These are phyloP conservation scores for Pichia sp. DNA, from an alignment of 1,139 yeast species.

Conservation along the genomic window DNA sequence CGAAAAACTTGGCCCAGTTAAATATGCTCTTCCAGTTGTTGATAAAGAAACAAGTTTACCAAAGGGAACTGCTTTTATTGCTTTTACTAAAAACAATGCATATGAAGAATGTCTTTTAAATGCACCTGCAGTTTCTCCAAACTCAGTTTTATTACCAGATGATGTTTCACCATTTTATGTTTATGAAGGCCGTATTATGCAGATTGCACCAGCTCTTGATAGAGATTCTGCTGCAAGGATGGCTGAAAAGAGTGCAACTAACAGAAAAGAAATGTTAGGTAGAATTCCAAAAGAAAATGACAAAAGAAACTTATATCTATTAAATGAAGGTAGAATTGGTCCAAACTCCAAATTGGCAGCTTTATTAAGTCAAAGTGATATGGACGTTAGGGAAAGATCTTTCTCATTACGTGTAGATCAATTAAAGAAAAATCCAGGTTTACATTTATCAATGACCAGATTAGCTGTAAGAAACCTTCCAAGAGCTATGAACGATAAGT, in stretches of 20 bases:
- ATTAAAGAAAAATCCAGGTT: conserved; percentile 80
- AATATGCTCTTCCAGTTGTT: conserved; percentile 88
- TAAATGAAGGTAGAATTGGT: conserved; percentile 92
- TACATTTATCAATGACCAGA: conserved; percentile 88
- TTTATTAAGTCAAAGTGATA: conserved; percentile 60
- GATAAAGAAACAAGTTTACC: conserved; percentile 84
- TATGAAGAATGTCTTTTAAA: conserved; percentile 62
- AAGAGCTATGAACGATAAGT: conserved; percentile 81
- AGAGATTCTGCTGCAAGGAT: conserved; percentile 76
- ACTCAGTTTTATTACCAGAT: conserved; percentile 83
- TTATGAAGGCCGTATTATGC: conserved; percentile 84
- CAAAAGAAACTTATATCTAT: conserved; percentile 73
- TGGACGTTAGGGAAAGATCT: conserved; percentile 85
- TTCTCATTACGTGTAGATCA: conserved; percentile 84
- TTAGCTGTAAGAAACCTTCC: conserved; percentile 92
- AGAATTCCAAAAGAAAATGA: conserved; percentile 77
- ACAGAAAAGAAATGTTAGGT: conserved; percentile 72
- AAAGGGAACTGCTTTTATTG: conserved; percentile 93
- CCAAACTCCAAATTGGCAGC: conserved; percentile 75
- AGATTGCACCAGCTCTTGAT: conserved; percentile 79
- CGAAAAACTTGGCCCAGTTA: conserved; percentile 75
- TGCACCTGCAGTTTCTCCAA: conserved; percentile 74
- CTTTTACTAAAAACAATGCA: conserved; percentile 59
- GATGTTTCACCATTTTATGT: conserved; percentile 87
- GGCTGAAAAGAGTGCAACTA: conserved; percentile 65